Conservation (phyloP, 768 basidiomycete genomes). For the Boletus rufocinnamomeus region DNA sequence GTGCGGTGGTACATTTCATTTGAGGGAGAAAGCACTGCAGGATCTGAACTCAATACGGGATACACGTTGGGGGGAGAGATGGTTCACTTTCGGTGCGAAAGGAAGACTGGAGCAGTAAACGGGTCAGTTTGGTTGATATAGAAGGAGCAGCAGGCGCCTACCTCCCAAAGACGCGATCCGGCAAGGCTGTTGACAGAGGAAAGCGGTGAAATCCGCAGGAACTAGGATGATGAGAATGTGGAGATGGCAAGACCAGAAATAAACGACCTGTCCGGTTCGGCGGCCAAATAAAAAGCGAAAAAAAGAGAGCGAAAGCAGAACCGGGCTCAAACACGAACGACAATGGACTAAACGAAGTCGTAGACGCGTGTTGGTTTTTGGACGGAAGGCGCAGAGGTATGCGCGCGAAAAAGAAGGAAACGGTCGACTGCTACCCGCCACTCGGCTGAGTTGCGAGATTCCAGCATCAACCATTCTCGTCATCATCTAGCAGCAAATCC, state of each 20-base stretch:
- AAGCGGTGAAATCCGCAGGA: conserved; percentile 4
- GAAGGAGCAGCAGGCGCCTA: background rate
- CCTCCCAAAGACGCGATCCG: conserved; percentile 17
- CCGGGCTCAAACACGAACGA: background rate
- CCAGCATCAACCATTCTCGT: background rate
- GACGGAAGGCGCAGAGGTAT: background rate
- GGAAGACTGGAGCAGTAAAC: background rate
- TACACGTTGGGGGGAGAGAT: conserved; percentile 2
- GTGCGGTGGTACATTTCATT: conserved; percentile 66
- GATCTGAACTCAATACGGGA: conserved; percentile 18
- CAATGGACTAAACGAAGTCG: background rate
- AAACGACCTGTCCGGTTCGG: background rate
- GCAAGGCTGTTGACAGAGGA: conserved; percentile 3
- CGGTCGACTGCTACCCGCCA: conserved; percentile 11
- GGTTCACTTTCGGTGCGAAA: conserved; percentile 25
- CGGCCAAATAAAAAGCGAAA: conserved; percentile 6
- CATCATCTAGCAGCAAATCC: background rate
- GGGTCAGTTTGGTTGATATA: background rate
- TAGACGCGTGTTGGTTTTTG: conserved; percentile 14
- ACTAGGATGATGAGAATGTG: conserved; percentile 4
- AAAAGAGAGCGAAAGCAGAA: background rate
- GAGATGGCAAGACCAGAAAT: conserved; percentile 1
- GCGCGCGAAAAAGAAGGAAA: conserved; percentile 15
- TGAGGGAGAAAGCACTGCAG: conserved; percentile 35
- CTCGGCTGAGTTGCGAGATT: conserved; percentile 13